Base-by-base conservation (phyloP, 139 green algal species). In the Ettlia oleoabundans region DNA sequence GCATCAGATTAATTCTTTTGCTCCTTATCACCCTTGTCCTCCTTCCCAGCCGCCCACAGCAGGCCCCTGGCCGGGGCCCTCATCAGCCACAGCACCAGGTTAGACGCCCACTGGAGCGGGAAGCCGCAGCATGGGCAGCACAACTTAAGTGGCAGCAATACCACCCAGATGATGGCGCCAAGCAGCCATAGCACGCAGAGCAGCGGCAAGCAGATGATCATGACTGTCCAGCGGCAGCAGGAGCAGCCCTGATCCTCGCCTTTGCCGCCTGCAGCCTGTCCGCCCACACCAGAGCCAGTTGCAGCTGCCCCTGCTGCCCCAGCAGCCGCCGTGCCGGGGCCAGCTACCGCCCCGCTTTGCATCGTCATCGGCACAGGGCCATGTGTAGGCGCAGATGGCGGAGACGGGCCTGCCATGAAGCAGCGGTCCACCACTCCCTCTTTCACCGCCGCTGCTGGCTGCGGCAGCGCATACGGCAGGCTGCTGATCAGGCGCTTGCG, bases 141-240 rank as follows among this genome's bases (percentile, higher is more conserved):
- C 40, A 82, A 77, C 66, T 92, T 92, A 30, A 92, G 33, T 4
- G 88, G 88, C 37, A 92, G 81, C 55, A 92, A 69, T 1, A 92
- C 15, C 5, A 92, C 32, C 86, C 86, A 91, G 1, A 92, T 65
- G 32, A 91, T 52, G 15, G 79, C 41, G 18, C 88, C 88, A 9
- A 91, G n/a, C 30, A 89, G 28, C 35, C 78, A 90, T 0, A 87
- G 30, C 15, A 86, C 61, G 3, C 61, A 52, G 53, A 92, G 69
- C 2, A 92, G 32, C 22, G 88, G 88, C 28, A 78, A 73, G 51
- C 83, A 82, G 26, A 92, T 72, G 52, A 84, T 40, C n/a, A 90
- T 77, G 22, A 86, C 24, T 10, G 85, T 22, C 76, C 69, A 86
- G 32, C 81, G 83, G 74, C 79, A 87, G 52, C 79, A 89, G 67